Percentiles rank a stretch among this genome's conserved stretches.
Conservation (phyloP, 768 basidiomycete genomes). For the Auriculariales sp. region DNA sequence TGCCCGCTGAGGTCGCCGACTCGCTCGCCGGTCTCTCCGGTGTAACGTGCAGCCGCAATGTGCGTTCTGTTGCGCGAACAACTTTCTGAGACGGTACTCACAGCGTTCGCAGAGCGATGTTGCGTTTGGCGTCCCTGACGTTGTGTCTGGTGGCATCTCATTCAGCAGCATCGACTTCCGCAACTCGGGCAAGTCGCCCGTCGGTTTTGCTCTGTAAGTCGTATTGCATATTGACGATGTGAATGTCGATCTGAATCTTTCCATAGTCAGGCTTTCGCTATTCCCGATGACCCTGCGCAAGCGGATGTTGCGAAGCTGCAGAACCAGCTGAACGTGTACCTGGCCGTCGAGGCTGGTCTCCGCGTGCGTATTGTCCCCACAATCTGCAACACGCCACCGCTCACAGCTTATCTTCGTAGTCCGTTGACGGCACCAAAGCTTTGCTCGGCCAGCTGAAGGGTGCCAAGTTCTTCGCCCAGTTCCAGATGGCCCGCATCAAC, state of each 20-base stretch:
- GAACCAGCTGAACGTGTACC: conserved; percentile 10
- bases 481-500: conserved; percentile 10
- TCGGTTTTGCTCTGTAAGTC: conserved; percentile 7
- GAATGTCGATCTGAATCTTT: neutral
- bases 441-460: conserved; percentile 8
- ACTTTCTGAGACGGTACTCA: neutral
- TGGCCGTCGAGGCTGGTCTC: conserved; percentile 9
- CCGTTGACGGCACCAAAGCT: neutral
- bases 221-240: neutral
- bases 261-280: conserved; percentile 1
- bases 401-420: neutral
- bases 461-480: conserved; percentile 11
- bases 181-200: conserved; percentile 3
- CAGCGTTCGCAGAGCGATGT: neutral
- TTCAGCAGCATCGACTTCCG: conserved; percentile 8
- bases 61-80: neutral
- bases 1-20: conserved; percentile 6
- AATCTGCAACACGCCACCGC: neutral
- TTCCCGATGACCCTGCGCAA: conserved; percentile 4
- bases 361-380: conserved; percentile 1
- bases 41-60: neutral
- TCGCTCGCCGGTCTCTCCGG: conserved; percentile 1
- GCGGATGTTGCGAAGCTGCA: conserved; percentile 6
- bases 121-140: conserved; percentile 5
- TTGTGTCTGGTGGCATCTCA: conserved; percentile 6